A percentile compares a stretch with the other conserved stretches of the same genome.
These are phyloP conservation scores for Rhizophagus prolifer DNA, from an alignment of 192 early-diverging fungal genomes.

Conservation along the genomic window DNA sequence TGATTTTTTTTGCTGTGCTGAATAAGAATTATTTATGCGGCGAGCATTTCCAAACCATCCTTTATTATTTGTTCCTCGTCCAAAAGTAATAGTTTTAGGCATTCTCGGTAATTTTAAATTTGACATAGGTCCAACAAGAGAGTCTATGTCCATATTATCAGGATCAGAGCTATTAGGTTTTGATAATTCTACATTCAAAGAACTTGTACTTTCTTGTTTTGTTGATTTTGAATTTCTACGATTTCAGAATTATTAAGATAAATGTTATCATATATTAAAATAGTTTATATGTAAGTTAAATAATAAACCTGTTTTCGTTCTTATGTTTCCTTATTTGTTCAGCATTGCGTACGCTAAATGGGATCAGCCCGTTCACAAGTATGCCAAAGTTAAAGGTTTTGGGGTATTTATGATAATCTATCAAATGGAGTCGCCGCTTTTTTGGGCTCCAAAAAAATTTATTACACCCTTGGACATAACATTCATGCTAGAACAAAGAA, in stretches of 20 bases:
- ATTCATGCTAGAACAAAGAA: slow-evolving; percentile 42
- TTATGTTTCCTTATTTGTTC: background rate
- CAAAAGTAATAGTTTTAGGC: slow-evolving; percentile 18
- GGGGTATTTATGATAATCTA: slow-evolving; percentile 56
- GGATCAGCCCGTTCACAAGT: slow-evolving; percentile 39
- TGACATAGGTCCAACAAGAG: slow-evolving; percentile 6
- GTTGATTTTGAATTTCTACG: background rate
- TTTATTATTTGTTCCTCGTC: background rate
- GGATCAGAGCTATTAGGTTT: background rate
- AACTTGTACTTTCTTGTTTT: background rate
- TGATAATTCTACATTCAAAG: background rate
- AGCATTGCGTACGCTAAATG: slow-evolving; percentile 25
- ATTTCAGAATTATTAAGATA: background rate
- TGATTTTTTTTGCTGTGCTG: background rate
- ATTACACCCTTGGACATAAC: slow-evolving; percentile 52
- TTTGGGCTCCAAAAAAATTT: slow-evolving; percentile 37
- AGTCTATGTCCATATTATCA: background rate
- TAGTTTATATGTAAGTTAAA: background rate
- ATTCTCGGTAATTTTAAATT: background rate
- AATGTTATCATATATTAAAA: background rate
- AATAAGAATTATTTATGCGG: background rate
- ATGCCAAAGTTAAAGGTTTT: slow-evolving; percentile 51
- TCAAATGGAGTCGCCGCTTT: slow-evolving; percentile 48
- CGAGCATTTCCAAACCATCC: background rate
- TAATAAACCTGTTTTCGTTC: background rate